Evolutionary conservation across 805 yeast species (phyloP), one percentile per base, ranked within the genome.

Genomic region (Yamadazyma sp.): DNA sequence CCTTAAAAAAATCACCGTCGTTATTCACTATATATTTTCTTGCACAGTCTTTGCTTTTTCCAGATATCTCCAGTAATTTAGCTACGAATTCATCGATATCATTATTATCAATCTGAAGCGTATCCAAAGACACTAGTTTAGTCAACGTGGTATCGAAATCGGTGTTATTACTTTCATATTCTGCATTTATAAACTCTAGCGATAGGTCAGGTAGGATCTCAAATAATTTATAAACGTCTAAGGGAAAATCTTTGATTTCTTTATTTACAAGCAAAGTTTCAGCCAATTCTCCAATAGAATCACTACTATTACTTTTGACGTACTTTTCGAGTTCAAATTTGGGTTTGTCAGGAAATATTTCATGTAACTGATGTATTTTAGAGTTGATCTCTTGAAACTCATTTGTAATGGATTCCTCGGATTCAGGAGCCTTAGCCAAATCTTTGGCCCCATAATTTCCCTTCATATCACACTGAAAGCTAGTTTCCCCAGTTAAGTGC

Each of bases 321-420:
- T 31, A 15, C 7, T 23, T 15, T 35, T 45, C 3, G 40, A 44
- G 1, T 42, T 42, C 23, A 7, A 20, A 14, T 34, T 28, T 10
- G 37, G 38, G 5, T 35, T 29, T 24, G 30, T 39, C 19, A 7
- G 30, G 26, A 27, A 33, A 25, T 23, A 36, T 19, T 20, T 25
- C 28, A 14, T 13, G 2, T 16, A 26, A 9, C 13, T 21, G 27
- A n/a, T 15, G 2, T 12, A 25, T 10, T 18, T 17, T 23, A 6
- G 3, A 14, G 8, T 25, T 27, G n/a, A 16, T 25, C 6, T 27
- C 29, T n/a, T 14, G 20, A 21, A 5, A 11, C 13, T 20, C 27
- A 17, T n/a, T n/a, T n/a, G n/a, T n/a, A n/a, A n/a, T n/a, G n/a
- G n/a, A n/a, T n/a, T n/a, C n/a, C n/a, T n/a, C n/a, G n/a, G n/a